Conservation (phyloP, 768 basidiomycete species). For the Mycena amicta region DNA sequence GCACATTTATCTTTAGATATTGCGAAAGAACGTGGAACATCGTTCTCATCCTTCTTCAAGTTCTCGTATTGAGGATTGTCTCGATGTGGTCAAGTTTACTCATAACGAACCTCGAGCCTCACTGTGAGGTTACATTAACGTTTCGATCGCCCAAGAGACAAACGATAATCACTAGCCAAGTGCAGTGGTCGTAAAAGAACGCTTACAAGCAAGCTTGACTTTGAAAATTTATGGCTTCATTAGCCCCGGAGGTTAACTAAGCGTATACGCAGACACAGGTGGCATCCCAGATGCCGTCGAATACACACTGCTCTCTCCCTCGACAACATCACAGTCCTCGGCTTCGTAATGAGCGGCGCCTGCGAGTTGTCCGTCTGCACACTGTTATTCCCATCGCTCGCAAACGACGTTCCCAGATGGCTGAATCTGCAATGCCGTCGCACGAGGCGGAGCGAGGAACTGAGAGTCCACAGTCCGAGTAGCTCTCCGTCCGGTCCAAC, state of each 20-base stretch:
- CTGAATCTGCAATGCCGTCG: not conserved
- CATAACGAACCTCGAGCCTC: too few relatives aligned
- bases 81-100: too few relatives aligned
- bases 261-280: not conserved
- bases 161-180: too few relatives aligned
- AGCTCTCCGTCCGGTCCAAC: not conserved
- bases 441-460: not conserved
- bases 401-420: not conserved
- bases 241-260: not conserved
- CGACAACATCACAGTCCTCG: not conserved
- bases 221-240: not conserved
- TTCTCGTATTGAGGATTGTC: too few relatives aligned
- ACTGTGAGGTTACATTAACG: too few relatives aligned
- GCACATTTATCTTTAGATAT: too few relatives aligned
- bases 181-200: too few relatives aligned
- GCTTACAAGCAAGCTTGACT: too few relatives aligned
- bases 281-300: not conserved
- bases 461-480: not conserved
- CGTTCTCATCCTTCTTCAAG: too few relatives aligned
- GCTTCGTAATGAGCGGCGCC: constrained; percentile 1
- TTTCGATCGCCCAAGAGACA: too few relatives aligned
- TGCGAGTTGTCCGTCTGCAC: constrained; percentile 9
- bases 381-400: too few relatives aligned
- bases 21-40: too few relatives aligned
- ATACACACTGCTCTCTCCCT: not conserved